Base-by-base conservation (phyloP, 2,329 filamentous ascomycete genomes). In the Diaporthe nobilis region DNA sequence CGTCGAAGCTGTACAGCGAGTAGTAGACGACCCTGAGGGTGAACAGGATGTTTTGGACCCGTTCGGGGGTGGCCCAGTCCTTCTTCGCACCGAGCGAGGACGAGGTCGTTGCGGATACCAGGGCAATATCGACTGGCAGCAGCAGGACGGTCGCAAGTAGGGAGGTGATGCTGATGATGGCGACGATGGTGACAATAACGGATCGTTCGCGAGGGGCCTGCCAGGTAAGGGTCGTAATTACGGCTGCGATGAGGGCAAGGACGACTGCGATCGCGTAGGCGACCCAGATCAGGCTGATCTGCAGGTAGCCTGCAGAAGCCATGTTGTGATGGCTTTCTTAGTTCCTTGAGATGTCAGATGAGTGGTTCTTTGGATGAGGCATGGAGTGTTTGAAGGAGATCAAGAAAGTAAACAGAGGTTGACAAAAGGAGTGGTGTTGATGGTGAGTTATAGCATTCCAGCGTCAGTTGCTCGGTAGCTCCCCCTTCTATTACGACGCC, bases 21-120 rank as follows among this genome's bases (percentile, higher is more conserved):
- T 98, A 98, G 86, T 99, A 99, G 75, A 98, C 94, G 75, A 97
- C 90, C 83, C 94, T 94, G 78, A 99, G 89, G 0, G 94, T 95
- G 77, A 92, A 89, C 22, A 96, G 88, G 73, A 98, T 98, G 77
- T 91, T 90, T 78, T 94, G 90, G 76, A 98, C 92, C 72, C 92
- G 92, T 78, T 94, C 91, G 37, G 95, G 94, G 0, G 94, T 97
- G 15, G 97, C 97, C 97, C 97, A 99, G 80, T 96, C 93, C 85
- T 98, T 98, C 87, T 98, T 97, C 67, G 90, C 90, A 76, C 97
- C 97, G 47, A 93, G 88, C 67, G 92, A 90, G 8, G 93, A 90
- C 73, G 92, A 92, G 20, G 92, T 93, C 0, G 97, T 99, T 9
- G 95, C 95, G 2, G 96, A 98, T 65, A 98, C 94, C 79, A 99